phyloP scores from a whole-genome alignment of 371 early-diverging fungal species.

The Furculomyces boomerangus region DNA sequence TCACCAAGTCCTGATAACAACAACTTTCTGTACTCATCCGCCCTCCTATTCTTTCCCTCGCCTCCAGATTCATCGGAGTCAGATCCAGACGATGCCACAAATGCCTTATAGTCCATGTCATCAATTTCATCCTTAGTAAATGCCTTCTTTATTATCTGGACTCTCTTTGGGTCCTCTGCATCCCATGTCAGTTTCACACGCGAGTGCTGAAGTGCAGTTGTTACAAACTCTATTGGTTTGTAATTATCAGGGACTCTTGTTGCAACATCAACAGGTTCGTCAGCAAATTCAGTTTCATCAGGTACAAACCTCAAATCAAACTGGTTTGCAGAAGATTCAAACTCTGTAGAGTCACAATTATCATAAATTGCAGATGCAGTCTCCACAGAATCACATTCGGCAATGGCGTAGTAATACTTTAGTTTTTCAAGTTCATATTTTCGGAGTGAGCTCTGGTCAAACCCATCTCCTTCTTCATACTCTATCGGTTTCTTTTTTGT shows the following conservation, averaged over 20 bases:
- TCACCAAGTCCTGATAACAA: conserved; percentile 3
- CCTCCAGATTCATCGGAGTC: conserved; percentile 22
- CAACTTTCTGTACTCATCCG: conserved; percentile 34
- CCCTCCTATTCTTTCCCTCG: conserved; percentile 5
- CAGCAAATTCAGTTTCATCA: conserved; percentile 76
- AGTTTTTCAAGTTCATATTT: conserved; percentile 87
- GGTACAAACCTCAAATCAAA: conserved; percentile 96
- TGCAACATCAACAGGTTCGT: conserved; percentile 43
- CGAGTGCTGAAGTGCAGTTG: conserved; percentile 79
- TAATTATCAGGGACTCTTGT: conserved; percentile 59
- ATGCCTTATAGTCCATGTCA: conserved; percentile 76
- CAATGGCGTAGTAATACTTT: conserved; percentile 87
- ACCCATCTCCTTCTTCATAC: conserved; percentile 37
- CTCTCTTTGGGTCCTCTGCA: conserved; percentile 75
- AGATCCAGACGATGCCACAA: conserved; percentile 56
- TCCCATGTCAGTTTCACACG: conserved; percentile 95
- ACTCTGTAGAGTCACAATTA: conserved; percentile 86
- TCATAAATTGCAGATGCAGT: conserved; percentile 71
- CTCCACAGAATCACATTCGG: conserved; percentile 70
- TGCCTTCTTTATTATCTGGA: conserved; percentile 52
- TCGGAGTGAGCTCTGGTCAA: conserved; percentile 67
- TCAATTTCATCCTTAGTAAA: conserved; percentile 79
- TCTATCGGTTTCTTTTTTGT: conserved; percentile 2
- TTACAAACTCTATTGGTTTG: conserved; percentile 59
- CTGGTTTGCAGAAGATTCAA: conserved; percentile 80